Evolutionary conservation across 139 green algal species (phyloP).

Genomic region (Desmodesmus armatus): DNA sequence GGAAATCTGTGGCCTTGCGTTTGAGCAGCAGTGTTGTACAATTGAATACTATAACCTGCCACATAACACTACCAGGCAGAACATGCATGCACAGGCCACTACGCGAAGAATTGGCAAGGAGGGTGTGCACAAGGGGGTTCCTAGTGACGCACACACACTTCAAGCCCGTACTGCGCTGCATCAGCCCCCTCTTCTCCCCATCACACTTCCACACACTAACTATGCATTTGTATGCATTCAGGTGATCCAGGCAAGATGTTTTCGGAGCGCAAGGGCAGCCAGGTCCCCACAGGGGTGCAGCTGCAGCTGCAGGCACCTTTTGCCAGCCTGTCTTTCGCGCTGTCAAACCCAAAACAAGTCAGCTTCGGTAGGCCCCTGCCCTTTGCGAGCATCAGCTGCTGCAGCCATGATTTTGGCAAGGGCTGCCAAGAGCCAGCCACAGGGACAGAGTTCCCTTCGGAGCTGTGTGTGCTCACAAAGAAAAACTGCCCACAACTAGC

Average conservation of each 20-base stretch:
- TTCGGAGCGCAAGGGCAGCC: background rate
- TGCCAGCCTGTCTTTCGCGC: conserved; percentile 23
- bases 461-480: conserved; percentile 46
- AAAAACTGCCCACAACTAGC: conserved; percentile 51
- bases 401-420: background rate
- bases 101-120: too few relatives aligned
- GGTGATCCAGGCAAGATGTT: background rate
- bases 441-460: conserved; percentile 42
- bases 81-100: too few relatives aligned
- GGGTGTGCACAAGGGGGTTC: too few relatives aligned
- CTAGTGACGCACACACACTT: too few relatives aligned
- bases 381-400: conserved; percentile 19
- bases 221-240: too few relatives aligned
- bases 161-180: too few relatives aligned
- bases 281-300: background rate
- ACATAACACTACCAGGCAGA: background rate
- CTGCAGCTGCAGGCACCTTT: conserved; percentile 2
- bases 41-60: background rate
- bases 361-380: background rate
- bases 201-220: too few relatives aligned
- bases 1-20: background rate
- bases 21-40: background rate
- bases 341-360: background rate
- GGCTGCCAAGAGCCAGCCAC: conserved; percentile 40
- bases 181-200: too few relatives aligned